Evolutionary conservation across 352 stramenopile species (phyloP).

Genomic region (Aphanomyces invadans): DNA sequence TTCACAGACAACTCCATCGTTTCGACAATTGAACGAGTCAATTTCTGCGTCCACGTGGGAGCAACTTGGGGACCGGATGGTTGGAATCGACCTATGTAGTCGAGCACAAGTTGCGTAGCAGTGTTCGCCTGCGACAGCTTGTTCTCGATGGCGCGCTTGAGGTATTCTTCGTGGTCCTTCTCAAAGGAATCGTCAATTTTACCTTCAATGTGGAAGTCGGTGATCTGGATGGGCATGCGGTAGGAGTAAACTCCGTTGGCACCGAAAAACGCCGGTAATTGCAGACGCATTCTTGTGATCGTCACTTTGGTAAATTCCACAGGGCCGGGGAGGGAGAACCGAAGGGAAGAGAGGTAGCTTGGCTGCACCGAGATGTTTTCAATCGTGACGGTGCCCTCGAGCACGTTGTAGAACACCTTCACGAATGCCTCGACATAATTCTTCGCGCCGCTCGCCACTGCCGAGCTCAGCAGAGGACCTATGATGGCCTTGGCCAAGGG

Average conservation of each 20-base stretch:
- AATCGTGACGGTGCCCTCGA: constrained; percentile 10
- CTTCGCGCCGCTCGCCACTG: constrained; percentile 18
- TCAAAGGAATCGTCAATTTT: constrained; percentile 17
- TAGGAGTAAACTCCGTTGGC: constrained; percentile 8
- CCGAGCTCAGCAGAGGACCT: constrained; percentile 17
- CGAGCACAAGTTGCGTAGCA: constrained; percentile 5
- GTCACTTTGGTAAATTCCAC: constrained; percentile 13
- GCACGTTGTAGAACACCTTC: constrained; percentile 21
- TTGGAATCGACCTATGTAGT: constrained; percentile 11
- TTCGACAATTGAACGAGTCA: constrained; percentile 18
- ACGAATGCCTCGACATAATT: constrained; percentile 12
- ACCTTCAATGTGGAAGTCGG: constrained; percentile 1
- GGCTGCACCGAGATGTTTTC: constrained; percentile 21
- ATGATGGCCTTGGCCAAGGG: constrained; percentile 22
- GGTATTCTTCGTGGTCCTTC: constrained; percentile 12
- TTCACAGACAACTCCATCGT: constrained; percentile 3
- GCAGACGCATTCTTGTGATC: constrained; percentile 6
- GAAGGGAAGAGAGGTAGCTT: constrained; percentile 11
- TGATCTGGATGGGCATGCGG: constrained; percentile 16
- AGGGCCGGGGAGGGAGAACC: constrained; percentile 7
- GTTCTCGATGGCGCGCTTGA: constrained; percentile 10
- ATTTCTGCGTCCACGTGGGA: neutral
- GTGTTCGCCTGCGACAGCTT: constrained; percentile 13
- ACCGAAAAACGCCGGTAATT: constrained; percentile 10
- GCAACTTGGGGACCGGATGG: neutral